Evolutionary conservation across 345 rosid species (phyloP), one percentile per base, ranked within the genome.

Genomic region (Hibiscus trionum): DNA sequence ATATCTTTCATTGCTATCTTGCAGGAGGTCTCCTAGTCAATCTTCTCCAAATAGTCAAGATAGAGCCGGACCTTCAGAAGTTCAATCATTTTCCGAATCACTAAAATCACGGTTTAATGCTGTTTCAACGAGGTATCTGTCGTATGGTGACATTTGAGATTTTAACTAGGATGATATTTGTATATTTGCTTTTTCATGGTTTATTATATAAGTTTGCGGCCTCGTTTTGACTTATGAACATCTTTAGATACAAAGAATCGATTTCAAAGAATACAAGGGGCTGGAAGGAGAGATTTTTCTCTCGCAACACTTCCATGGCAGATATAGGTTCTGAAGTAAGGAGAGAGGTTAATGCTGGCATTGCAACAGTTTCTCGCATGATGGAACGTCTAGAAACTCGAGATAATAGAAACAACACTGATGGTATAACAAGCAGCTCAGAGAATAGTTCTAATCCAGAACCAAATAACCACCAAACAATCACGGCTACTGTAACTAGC

Each of bases 221-320:
- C 0, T 0, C 10, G 12, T 46, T 58, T 60, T 31, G 29, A 47
- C 39, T 46, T 26, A 0, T 50, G 58, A 8, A 60, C 61, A 39
- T 47, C 37, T 72, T 57, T 65, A 95, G 99, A 80, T 95, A 90
- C 82, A 95, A 89, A 77, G 99, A 95, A 70, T 92, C 99, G 1
- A 85, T 95, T 80, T 86, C 97, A 70, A 95, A 87, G 89, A 84
- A 96, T 80, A 92, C 99, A 50, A 83, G 93, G 79, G 96, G 83
- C 71, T 95, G 97, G 99, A 95, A 87, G 75, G 99, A 95, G 73
- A 87, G 86, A 77, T 82, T 92, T 73, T 95, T 92, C 80, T 86
- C 93, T 78, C 93, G 96, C 71, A 95, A 82, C 73, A 81, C 83
- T 44, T 73, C 90, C 62, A 77, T 87, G 88, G 83, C 86, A 10